phyloP scores from a whole-genome alignment of 805 yeast genomes.

The Candida easanensis region DNA sequence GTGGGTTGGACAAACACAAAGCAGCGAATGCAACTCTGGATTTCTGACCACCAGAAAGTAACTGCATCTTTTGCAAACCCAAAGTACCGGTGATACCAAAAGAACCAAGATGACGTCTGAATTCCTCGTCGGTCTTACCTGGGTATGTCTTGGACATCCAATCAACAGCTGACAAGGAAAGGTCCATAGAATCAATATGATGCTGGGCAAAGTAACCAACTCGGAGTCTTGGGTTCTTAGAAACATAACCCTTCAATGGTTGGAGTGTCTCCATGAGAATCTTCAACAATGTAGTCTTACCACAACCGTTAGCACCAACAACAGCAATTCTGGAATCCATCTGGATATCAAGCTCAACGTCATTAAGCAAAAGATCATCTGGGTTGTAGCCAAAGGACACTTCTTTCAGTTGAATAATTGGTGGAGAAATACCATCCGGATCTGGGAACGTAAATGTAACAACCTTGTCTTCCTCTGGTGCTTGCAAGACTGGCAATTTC shows the following conservation, averaged over 20 bases:
- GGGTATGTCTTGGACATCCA: conserved; percentile 92
- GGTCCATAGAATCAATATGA: conserved; percentile 97
- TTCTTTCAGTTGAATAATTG: conserved; percentile 82
- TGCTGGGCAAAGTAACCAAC: conserved; percentile 98
- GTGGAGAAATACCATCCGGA: conserved; percentile 90
- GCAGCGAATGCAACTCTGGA: conserved; percentile 98
- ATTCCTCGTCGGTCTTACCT: conserved; percentile 94
- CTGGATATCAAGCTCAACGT: conserved; percentile 88
- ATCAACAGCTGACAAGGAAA: conserved; percentile 77
- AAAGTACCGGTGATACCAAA: conserved; percentile 96
- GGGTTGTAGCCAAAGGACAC: conserved; percentile 84
- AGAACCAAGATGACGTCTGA: conserved; percentile 93
- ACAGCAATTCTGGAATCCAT: conserved; percentile 93
- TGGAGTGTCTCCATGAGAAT: conserved; percentile 72
- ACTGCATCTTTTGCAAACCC: conserved; percentile 86
- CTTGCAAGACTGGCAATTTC: conserved; percentile 86
- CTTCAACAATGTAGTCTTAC: conserved; percentile 93
- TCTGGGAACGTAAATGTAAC: conserved; percentile 92
- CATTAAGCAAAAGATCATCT: conserved; percentile 56
- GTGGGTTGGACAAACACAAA: conserved; percentile 85
- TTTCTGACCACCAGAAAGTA: conserved; percentile 96
- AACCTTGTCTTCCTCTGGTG: conserved; percentile 89
- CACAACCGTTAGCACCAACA: conserved; percentile 99
- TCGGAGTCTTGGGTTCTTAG: conserved; percentile 81
- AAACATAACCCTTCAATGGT: conserved; percentile 77